phyloP scores from a whole-genome alignment of 345 rosid species.

The Balakata baccata region DNA sequence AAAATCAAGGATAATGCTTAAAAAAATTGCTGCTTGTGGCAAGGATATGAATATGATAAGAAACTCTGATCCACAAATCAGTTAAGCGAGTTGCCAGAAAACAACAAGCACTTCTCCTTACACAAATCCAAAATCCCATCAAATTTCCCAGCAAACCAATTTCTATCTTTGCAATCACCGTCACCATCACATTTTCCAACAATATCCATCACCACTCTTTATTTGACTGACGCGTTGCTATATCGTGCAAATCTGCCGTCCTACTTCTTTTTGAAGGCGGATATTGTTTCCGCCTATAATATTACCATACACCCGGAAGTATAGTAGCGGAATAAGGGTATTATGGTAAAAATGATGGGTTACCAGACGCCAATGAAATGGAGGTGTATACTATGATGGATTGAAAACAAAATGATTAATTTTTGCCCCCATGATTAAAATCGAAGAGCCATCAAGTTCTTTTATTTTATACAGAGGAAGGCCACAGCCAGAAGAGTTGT shows the following conservation, averaged over 20 bases:
- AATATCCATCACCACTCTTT: not conserved
- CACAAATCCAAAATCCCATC: not conserved
- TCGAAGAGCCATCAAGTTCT: no score
- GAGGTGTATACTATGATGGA: no score
- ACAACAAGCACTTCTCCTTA: not conserved
- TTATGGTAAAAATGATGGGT: not conserved
- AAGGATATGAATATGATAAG: not conserved
- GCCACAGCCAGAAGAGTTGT: not conserved
- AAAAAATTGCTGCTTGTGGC: not conserved
- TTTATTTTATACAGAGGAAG: no score
- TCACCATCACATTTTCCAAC: not conserved
- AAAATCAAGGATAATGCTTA: not conserved
- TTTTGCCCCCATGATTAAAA: no score
- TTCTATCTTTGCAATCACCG: not conserved
- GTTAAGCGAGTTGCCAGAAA: not conserved
- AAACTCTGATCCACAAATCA: conserved; percentile 15
- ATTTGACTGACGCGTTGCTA: not conserved
- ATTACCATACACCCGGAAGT: not conserved
- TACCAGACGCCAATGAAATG: not conserved
- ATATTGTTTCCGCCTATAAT: not conserved
- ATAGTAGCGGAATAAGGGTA: not conserved
- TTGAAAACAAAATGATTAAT: no score
- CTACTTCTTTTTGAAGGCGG: no score
- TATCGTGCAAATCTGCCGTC: no score
- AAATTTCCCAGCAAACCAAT: not conserved